Evolutionary conservation across 1,284 basidiomycete genomes (phyloP).

Genomic region (Erythrobasidium hasegawianum): DNA sequence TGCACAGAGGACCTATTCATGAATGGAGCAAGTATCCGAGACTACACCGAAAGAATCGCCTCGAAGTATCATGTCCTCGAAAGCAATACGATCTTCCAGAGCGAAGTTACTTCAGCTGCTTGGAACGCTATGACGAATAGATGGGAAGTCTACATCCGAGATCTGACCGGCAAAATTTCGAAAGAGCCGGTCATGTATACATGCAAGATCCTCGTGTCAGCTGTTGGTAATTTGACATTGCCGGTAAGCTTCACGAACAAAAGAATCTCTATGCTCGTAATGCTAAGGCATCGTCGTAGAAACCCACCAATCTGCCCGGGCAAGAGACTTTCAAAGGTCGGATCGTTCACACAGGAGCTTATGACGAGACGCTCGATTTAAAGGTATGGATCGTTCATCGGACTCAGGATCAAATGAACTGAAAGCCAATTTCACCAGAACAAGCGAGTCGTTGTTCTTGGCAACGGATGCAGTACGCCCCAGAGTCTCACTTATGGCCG

Average conservation of each 20-base stretch:
- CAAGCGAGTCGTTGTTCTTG: conserved; percentile 24
- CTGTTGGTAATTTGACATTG: conserved; percentile 27
- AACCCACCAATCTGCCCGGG: conserved; percentile 3
- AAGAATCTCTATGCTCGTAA: too few relatives aligned
- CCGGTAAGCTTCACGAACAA: conserved; percentile 26
- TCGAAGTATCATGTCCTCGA: conserved; percentile 14
- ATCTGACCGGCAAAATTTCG: background rate
- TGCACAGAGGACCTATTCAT: conserved; percentile 16
- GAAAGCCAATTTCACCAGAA: background rate
- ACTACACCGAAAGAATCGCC: conserved; percentile 15
- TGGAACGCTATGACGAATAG: conserved; percentile 12
- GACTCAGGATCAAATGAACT: background rate
- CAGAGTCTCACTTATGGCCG: too few relatives aligned
- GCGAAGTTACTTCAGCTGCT: conserved; percentile 7
- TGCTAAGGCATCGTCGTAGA: too few relatives aligned
- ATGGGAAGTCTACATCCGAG: conserved; percentile 8
- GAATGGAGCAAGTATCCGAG: conserved; percentile 14
- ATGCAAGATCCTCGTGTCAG: conserved; percentile 25
- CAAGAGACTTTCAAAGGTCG: conserved; percentile 15
- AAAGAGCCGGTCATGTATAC: background rate
- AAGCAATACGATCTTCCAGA: conserved; percentile 12
- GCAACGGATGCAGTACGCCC: conserved; percentile 25
- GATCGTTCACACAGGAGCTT: conserved; percentile 19
- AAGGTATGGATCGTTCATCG: conserved; percentile 10
- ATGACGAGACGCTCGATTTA: background rate